Evolutionary conservation across 768 basidiomycete species (phyloP).

Genomic region (Hygrocybe punicea): DNA sequence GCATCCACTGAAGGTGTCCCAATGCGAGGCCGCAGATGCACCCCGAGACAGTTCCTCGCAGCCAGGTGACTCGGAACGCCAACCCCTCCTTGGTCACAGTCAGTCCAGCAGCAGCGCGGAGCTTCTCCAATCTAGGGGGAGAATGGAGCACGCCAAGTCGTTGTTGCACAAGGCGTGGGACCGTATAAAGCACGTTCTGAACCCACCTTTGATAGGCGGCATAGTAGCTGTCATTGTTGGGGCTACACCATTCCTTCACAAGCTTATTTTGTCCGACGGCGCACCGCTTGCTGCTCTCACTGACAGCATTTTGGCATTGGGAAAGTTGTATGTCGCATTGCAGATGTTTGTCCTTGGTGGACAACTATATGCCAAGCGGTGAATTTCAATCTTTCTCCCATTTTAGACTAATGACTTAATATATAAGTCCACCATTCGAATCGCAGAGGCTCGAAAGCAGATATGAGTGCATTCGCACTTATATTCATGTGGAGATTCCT

Average conservation of each 20-base stretch:
- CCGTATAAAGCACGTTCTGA: no score
- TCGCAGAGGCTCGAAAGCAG: neutral
- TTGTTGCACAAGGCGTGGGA: no score
- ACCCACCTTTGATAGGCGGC: constrained; percentile 5
- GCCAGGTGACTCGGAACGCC: neutral
- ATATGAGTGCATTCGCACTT: constrained; percentile 2
- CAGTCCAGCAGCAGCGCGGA: neutral
- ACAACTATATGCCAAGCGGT: constrained; percentile 3
- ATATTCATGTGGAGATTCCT: constrained; percentile 1
- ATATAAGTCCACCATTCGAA: no score
- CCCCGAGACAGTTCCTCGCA: no score
- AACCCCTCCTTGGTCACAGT: neutral
- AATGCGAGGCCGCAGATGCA: neutral
- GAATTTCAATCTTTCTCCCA: no score
- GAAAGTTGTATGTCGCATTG: neutral
- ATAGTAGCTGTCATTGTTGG: neutral
- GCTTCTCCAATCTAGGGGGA: neutral
- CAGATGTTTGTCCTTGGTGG: constrained; percentile 5
- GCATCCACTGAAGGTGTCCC: neutral
- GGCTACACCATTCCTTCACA: neutral
- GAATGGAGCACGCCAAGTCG: neutral
- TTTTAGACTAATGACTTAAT: no score
- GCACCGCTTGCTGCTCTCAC: neutral
- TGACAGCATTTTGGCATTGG: neutral
- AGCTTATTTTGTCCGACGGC: neutral